A percentile compares a stretch with the other conserved stretches of the same genome.
Evolutionary conservation across 352 stramenopile genomes (phyloP).

Genomic region (Aphanomyces invadans): DNA sequence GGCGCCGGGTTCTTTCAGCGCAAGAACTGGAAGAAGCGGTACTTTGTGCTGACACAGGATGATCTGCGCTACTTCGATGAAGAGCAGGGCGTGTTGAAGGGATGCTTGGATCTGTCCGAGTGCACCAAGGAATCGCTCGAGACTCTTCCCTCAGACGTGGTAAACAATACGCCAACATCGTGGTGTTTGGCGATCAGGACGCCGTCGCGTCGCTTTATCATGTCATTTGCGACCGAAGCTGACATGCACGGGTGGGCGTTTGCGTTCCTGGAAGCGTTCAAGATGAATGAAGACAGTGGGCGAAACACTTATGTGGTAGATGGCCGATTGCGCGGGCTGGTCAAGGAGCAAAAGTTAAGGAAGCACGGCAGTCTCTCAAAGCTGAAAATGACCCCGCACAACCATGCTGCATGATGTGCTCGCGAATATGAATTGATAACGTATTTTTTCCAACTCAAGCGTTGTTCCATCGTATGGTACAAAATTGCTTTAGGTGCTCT

Average conservation of each 20-base stretch:
- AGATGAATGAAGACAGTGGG: constrained; percentile 6
- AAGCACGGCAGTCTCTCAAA: not conserved
- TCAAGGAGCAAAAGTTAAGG: not conserved
- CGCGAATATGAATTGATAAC: no score
- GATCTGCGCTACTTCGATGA: constrained; percentile 7
- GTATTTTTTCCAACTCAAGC: no score
- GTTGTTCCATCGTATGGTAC: no score
- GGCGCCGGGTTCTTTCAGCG: constrained; percentile 50
- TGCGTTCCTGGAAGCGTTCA: constrained; percentile 26
- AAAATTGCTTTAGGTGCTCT: no score
- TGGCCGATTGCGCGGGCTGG: not conserved
- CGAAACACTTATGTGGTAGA: not conserved
- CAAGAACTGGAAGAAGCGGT: constrained; percentile 75
- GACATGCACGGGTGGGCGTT: constrained; percentile 83
- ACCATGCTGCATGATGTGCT: not conserved
- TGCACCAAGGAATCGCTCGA: constrained; percentile 39
- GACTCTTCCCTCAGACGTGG: constrained; percentile 73
- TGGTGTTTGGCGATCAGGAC: constrained; percentile 71
- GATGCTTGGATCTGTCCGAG: not conserved
- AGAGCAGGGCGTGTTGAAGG: not conserved
- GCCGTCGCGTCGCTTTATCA: constrained; percentile 46
- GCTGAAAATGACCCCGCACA: not conserved
- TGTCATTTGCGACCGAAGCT: constrained; percentile 62
- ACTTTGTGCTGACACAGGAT: constrained; percentile 34
- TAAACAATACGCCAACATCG: constrained; percentile 59